Evolutionary conservation across 306 rosid species (phyloP).

Genomic region (Castanea crenata): DNA sequence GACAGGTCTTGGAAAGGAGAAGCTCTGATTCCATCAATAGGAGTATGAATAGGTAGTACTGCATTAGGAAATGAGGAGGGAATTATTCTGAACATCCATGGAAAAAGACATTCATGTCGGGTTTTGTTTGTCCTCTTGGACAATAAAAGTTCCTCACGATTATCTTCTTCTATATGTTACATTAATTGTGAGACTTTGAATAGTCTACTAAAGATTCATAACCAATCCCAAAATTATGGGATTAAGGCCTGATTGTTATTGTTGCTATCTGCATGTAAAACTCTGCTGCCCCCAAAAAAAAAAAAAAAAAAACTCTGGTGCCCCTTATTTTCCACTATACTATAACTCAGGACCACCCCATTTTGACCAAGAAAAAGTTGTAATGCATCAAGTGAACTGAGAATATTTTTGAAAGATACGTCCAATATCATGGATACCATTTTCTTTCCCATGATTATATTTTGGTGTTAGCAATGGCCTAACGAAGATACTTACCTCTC

Average conservation of each 20-base stretch:
- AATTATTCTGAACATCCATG: slow-evolving; percentile 28
- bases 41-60: slow-evolving; percentile 31
- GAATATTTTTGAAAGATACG: neutral
- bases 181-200: neutral
- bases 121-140: slow-evolving; percentile 41
- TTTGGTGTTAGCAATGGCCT: too few relatives aligned
- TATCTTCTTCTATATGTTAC: neutral
- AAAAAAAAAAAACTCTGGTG: neutral
- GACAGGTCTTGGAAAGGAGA: slow-evolving; percentile 24
- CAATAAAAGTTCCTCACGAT: slow-evolving; percentile 23
- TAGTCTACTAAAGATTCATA: too few relatives aligned
- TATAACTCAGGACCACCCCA: neutral
- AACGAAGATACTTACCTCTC: too few relatives aligned
- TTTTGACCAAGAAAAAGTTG: neutral
- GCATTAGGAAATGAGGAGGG: slow-evolving; percentile 20
- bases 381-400: neutral
- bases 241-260: too few relatives aligned
- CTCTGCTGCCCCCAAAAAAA: neutral
- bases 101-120: slow-evolving; percentile 28
- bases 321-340: neutral
- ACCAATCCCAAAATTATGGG: too few relatives aligned
- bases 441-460: too few relatives aligned
- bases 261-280: neutral
- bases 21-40: slow-evolving; percentile 41
- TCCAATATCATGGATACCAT: neutral